These are phyloP conservation scores for Penicillium lividum DNA, from an alignment of 495 filamentous ascomycete species.

Conservation along the genomic window DNA sequence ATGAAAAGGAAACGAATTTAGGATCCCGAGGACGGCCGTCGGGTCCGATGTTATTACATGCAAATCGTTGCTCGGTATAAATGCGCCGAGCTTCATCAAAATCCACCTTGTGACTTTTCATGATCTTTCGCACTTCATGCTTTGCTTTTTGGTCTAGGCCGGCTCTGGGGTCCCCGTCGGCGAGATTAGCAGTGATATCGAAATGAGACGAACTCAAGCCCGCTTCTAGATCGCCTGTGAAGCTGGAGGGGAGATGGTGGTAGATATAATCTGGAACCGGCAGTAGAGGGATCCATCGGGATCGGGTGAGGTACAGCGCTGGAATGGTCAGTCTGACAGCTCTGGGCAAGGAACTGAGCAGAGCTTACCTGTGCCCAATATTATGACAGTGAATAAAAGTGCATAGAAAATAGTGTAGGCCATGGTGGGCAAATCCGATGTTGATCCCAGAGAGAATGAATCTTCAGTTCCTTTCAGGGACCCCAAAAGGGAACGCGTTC, in stretches of 20 bases:
- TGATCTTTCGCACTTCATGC: slow-evolving; percentile 78
- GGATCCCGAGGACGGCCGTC: slow-evolving; percentile 90
- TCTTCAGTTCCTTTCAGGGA: neutral
- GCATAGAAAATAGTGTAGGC: slow-evolving; percentile 75
- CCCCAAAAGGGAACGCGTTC: neutral
- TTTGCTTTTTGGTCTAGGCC: slow-evolving; percentile 82
- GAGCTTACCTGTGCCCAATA: slow-evolving; percentile 59
- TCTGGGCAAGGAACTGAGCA: neutral
- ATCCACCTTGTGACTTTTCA: slow-evolving; percentile 71
- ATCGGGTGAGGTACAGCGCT: slow-evolving; percentile 78
- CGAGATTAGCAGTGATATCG: slow-evolving; percentile 76
- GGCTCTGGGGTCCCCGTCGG: slow-evolving; percentile 68
- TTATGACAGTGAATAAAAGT: slow-evolving; percentile 61
- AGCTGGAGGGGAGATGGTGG: slow-evolving; percentile 69
- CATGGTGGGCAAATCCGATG: slow-evolving; percentile 45
- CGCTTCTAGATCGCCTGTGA: slow-evolving; percentile 78
- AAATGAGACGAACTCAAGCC: slow-evolving; percentile 82
- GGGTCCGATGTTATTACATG: slow-evolving; percentile 79
- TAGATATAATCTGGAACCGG: slow-evolving; percentile 67
- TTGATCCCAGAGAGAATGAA: too few relatives aligned
- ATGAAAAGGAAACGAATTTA: slow-evolving; percentile 93
- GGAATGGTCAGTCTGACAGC: slow-evolving; percentile 12
- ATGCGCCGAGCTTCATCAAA: slow-evolving; percentile 92
- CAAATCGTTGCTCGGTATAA: slow-evolving; percentile 80
- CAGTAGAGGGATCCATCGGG: slow-evolving; percentile 67